A percentile compares a stretch with the other conserved stretches of the same genome.
Conservation (phyloP, 208 protist species). For the Kentomonas sorsogonicus region DNA sequence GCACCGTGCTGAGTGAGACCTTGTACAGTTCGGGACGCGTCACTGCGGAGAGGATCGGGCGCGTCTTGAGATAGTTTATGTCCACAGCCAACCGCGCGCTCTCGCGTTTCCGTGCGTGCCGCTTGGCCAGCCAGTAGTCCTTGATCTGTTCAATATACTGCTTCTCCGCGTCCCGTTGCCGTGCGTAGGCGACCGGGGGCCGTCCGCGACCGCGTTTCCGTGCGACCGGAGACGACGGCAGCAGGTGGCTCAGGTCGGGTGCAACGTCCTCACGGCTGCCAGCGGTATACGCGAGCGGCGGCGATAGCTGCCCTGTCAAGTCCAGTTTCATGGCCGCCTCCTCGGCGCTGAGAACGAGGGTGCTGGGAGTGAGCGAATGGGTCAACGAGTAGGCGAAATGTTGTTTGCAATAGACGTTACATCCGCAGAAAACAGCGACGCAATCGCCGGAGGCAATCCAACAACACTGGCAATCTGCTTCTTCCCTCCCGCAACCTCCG, state of each 20-base stretch:
- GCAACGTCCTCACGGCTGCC: constrained; percentile 7
- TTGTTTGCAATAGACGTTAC: constrained; percentile 55
- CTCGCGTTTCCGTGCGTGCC: constrained; percentile 20
- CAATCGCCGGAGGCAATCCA: too few relatives aligned
- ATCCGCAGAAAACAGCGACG: too few relatives aligned
- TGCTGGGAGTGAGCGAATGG: constrained; percentile 25
- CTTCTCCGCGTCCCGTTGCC: constrained; percentile 28
- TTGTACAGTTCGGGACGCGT: constrained; percentile 70
- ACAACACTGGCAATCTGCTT: too few relatives aligned
- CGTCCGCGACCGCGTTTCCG: constrained; percentile 39
- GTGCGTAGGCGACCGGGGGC: constrained; percentile 27
- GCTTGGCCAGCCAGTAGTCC: constrained; percentile 55
- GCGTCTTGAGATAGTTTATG: constrained; percentile 41
- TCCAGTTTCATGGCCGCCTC: constrained; percentile 31
- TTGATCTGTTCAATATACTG: constrained; percentile 29
- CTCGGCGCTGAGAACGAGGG: constrained; percentile 37
- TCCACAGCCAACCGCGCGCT: constrained; percentile 25
- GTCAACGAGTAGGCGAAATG: constrained; percentile 42
- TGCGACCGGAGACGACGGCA: constrained; percentile 16
- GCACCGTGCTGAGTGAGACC: constrained; percentile 45
- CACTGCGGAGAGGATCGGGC: constrained; percentile 39
- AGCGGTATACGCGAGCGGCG: not conserved
- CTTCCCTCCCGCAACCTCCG: not conserved
- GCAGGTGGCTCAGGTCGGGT: too few relatives aligned
- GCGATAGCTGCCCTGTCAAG: constrained; percentile 17